Evolutionary conservation across 805 yeast species (phyloP), one percentile per base, ranked within the genome.

Genomic region (Cyberlindnera xylosilytica): DNA sequence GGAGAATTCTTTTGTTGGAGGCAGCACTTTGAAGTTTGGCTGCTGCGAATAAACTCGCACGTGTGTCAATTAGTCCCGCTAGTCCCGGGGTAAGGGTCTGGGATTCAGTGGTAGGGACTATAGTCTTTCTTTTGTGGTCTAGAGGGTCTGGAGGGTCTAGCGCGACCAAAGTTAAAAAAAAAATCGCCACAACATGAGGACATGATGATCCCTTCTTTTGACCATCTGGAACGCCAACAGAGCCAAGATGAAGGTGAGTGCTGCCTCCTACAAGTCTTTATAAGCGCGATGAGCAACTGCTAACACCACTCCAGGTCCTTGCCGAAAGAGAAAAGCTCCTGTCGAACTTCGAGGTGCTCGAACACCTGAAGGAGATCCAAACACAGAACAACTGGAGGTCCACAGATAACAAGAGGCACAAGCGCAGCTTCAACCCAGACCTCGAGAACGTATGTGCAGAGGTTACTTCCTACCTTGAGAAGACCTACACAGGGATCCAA

Each of bases 301-400:
- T 27, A 35, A 26, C 32, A 26, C 4, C 18, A 11, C 7, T 6
- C 10, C 19, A 39, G 36, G 65, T 74, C 4, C 61, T 74, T 23
- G 59, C 62, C 20, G 71, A 68, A 36, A 68, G 83, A 49, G 78
- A 74, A 39, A 71, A 77, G 35, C 73, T 78, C 45, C 58, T 79
- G 34, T 73, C 81, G 45, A 80, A 79, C 57, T 78, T 66, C 48
- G 86, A 79, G 56, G 81, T 77, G 2, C 58, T 61, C 18, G 69
- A 72, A 42, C 80, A 76, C 47, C 56, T 79, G 45, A 55, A 66
- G 6, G 72, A 67, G 34, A 53, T 76, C 30, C 71, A 74, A 54
- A 48, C 52, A 23, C 52, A 57, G 30, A 63, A 66, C 47, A 50
- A 58, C 34, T 66, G 72, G 72, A 48, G 45, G 26, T 34, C 42